A percentile compares a stretch with the other conserved stretches of the same genome.
Conservation (phyloP, 176 grass and related monocot genomes). For the Panicum miliaceum region DNA sequence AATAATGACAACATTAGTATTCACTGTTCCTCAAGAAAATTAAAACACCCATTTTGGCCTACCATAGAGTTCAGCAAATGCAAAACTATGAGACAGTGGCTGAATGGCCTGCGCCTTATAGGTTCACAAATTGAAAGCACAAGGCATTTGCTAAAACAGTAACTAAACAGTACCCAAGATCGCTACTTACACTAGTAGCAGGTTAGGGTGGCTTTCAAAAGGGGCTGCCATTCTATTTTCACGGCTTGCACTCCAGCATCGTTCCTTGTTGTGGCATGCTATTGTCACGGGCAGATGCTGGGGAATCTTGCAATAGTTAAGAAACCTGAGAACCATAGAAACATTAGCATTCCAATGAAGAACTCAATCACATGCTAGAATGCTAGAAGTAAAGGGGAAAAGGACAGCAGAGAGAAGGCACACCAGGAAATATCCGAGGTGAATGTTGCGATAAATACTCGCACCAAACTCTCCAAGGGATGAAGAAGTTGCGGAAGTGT, state of each 20-base stretch:
- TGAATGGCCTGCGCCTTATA: conserved; percentile 1
- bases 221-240: conserved; percentile 63
- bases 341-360: conserved; percentile 29
- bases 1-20: conserved; percentile 32
- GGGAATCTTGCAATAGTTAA: conserved; percentile 75
- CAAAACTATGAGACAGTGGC: neutral
- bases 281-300: conserved; percentile 65
- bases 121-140: neutral
- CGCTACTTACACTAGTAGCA: conserved; percentile 72
- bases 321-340: conserved; percentile 61
- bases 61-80: conserved; percentile 7
- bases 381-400: neutral
- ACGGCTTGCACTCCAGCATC: conserved; percentile 74
- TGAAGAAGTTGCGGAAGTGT: conserved; percentile 82
- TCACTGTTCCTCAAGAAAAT: conserved; percentile 20
- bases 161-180: neutral
- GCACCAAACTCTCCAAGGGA: conserved; percentile 59
- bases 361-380: neutral
- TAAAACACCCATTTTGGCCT: conserved; percentile 9
- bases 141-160: neutral
- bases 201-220: conserved; percentile 64
- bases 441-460: conserved; percentile 86
- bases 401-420: neutral
- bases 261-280: conserved; percentile 68
- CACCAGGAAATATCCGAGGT: conserved; percentile 89